phyloP scores from a whole-genome alignment of 2,329 filamentous ascomycete genomes.

The Lizonia empirigonia region DNA sequence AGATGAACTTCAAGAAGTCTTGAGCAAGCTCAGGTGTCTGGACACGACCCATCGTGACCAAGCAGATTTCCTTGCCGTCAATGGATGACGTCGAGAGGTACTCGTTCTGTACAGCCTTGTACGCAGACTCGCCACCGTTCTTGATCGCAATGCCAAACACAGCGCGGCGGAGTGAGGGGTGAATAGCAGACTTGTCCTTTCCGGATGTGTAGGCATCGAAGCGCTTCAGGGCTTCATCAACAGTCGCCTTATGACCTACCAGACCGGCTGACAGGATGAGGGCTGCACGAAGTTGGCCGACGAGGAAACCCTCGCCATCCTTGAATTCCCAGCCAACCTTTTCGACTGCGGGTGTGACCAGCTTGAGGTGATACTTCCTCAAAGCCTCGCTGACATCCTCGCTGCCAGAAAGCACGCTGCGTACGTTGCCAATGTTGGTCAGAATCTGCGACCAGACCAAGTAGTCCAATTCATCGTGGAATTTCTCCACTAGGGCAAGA shows the following conservation, averaged over 20 bases:
- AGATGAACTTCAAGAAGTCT: conserved; percentile 72
- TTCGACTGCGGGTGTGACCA: conserved; percentile 76
- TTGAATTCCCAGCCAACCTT: conserved; percentile 85
- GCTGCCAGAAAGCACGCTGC: conserved; percentile 83
- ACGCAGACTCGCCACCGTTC: conserved; percentile 72
- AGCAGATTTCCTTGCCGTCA: conserved; percentile 86
- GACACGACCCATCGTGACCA: conserved; percentile 76
- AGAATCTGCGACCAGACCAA: conserved; percentile 89
- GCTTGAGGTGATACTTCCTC: conserved; percentile 76
- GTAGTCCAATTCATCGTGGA: conserved; percentile 79
- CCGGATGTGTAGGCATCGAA: conserved; percentile 80
- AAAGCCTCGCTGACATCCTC: conserved; percentile 73
- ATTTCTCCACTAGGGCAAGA: conserved; percentile 82
- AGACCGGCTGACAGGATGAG: conserved; percentile 77
- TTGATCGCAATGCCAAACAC: conserved; percentile 81
- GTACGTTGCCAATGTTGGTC: conserved; percentile 74
- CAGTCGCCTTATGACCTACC: conserved; percentile 74
- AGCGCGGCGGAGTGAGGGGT: conserved; percentile 79
- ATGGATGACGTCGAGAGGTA: conserved; percentile 82
- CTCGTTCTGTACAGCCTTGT: conserved; percentile 79
- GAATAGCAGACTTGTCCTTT: conserved; percentile 69
- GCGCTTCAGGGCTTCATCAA: conserved; percentile 74
- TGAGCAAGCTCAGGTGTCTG: conserved; percentile 71
- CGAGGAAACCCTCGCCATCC: conserved; percentile 80
- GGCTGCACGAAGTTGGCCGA: conserved; percentile 79